phyloP scores from a whole-genome alignment of 2,329 filamentous ascomycete genomes.

The Zasmidium angulare region DNA sequence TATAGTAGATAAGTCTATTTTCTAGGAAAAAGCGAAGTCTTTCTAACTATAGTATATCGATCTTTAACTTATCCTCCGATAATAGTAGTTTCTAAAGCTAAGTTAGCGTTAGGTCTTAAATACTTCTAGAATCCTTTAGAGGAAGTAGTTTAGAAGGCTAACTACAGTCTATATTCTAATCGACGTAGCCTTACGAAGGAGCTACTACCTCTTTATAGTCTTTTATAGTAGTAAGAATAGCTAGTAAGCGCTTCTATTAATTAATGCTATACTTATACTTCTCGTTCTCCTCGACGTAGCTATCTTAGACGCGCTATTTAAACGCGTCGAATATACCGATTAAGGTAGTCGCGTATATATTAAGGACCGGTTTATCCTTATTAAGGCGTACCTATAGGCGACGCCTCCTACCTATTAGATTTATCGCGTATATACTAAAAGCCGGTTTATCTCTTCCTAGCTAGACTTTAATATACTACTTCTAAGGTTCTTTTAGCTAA shows the following conservation, averaged over 20 bases:
- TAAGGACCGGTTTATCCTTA: neutral
- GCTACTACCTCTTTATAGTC: neutral
- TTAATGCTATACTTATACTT: neutral
- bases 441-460: too few relatives aligned
- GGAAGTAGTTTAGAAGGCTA: too few relatives aligned
- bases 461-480: too few relatives aligned
- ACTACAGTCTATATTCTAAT: neutral
- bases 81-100: neutral
- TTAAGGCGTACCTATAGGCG: too few relatives aligned
- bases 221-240: neutral
- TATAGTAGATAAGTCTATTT: neutral
- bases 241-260: neutral
- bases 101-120: too few relatives aligned
- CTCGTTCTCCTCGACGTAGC: too few relatives aligned
- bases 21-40: neutral
- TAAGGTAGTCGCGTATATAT: neutral
- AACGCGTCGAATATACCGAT: neutral
- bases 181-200: neutral
- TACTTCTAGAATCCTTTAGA: too few relatives aligned
- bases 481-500: too few relatives aligned
- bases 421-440: too few relatives aligned
- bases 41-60: too few relatives aligned
- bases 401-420: too few relatives aligned
- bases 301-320: neutral
- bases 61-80: neutral